Evolutionary conservation across 208 protist species (phyloP), one percentile per base, ranked within the genome.

Genomic region (Lotmaria passim): DNA sequence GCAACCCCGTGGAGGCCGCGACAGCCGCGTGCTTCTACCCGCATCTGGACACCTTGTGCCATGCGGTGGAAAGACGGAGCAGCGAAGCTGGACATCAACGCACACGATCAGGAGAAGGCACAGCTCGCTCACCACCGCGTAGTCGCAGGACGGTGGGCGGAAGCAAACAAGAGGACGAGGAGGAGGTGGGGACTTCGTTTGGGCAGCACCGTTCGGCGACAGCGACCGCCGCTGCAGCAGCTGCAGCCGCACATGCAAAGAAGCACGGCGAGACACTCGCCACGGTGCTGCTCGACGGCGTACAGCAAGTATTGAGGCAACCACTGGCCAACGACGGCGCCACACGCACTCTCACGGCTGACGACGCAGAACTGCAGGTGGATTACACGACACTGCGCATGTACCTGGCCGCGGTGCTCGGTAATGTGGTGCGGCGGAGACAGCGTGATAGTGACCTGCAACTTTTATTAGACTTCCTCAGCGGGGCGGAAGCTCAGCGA

Each of bases 21-120:
- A 75, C 69, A 5, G 60, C 69, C 0, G 50, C 28, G n/a, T 75
- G 69, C 43, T 75, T 75, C 52, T 75, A 75, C 21, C 69, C 69
- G 8, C 47, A 53, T 17, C 69, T 75, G 7, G 47, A 23, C 17
- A 28, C 11, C 15, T 17, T 61, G 28, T 14, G 60, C 28, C 15
- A 36, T 3, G 28, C 36, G 58, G 36, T 21, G 7, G 21, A 23
- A 21, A 48, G 23, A 24, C 31, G 23, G 21, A 33, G 26, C 19
- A 7, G 4, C 60, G 33, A n/a, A 17, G 15, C 17, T 30, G 30
- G 51, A 23, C 63, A 7, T 8, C 36, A 7, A 1, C 31, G 7
- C 15, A 21, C 21, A 23, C 48, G 24, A 41, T 15, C 26, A 7
- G 24, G n/a, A 19, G 31, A 28, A 38, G 50, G 26, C n/a, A n/a